Conservation (phyloP, 2,329 filamentous ascomycete species). For the Neobulgaria alba region DNA sequence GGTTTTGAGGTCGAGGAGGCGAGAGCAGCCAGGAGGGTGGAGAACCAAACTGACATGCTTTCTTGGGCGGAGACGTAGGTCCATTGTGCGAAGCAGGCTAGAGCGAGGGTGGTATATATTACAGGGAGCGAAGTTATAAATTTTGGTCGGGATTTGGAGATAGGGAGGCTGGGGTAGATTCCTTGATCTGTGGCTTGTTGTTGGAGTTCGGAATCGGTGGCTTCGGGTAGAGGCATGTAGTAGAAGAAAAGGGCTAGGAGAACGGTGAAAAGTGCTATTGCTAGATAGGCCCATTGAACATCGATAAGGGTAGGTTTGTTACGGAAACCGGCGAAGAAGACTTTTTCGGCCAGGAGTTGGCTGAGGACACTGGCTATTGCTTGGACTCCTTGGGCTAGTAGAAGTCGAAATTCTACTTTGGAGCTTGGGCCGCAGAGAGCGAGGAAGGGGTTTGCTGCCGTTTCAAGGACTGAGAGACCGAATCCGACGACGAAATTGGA, state of each 20-base stretch:
- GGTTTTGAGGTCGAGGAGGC: neutral
- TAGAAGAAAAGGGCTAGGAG: slow-evolving; percentile 60
- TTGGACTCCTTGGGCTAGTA: slow-evolving; percentile 69
- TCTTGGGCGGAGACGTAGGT: slow-evolving; percentile 71
- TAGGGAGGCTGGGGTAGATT: slow-evolving; percentile 14
- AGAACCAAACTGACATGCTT: slow-evolving; percentile 52
- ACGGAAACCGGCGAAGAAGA: slow-evolving; percentile 58
- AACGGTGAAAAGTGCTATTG: slow-evolving; percentile 66
- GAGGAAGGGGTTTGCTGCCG: slow-evolving; percentile 69
- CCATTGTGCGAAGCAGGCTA: slow-evolving; percentile 71
- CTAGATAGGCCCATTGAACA: slow-evolving; percentile 82
- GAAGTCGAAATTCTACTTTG: slow-evolving; percentile 66
- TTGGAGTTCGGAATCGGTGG: slow-evolving; percentile 43
- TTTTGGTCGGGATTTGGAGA: too few relatives aligned
- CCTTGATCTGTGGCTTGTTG: slow-evolving; percentile 32
- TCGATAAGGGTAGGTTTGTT: slow-evolving; percentile 51
- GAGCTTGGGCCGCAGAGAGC: slow-evolving; percentile 63
- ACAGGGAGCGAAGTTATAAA: slow-evolving; percentile 34
- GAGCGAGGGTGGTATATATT: slow-evolving; percentile 42
- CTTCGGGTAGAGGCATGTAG: slow-evolving; percentile 57
- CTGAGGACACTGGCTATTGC: slow-evolving; percentile 67
- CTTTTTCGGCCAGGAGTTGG: slow-evolving; percentile 62
- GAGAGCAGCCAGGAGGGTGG: slow-evolving; percentile 33
- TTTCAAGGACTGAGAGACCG: slow-evolving; percentile 69
- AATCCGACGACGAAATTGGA: slow-evolving; percentile 68